A percentile compares a stretch with the other conserved stretches of the same genome.
Conservation (phyloP, 495 filamentous ascomycete species). For the Antarctomyces pellizariae region DNA sequence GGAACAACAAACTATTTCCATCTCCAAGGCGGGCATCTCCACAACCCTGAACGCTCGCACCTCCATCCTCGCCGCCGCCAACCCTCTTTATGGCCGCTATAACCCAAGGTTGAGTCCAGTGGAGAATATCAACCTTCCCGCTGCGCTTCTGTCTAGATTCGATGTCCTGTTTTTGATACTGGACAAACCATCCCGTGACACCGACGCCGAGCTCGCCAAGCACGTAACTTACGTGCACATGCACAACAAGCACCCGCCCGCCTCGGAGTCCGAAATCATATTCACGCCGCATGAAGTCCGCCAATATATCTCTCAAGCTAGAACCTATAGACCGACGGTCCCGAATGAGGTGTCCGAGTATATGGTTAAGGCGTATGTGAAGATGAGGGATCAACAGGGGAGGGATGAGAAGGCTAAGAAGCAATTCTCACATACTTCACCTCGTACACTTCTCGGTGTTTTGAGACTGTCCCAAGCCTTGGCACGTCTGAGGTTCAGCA, state of each 20-base stretch:
- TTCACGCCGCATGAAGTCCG: slow-evolving; percentile 83
- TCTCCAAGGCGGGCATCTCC: slow-evolving; percentile 93
- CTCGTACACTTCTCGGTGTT: slow-evolving; percentile 79
- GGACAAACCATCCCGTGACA: slow-evolving; percentile 70
- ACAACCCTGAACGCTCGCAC: slow-evolving; percentile 91
- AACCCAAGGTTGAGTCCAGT: slow-evolving; percentile 91
- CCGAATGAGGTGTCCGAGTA: slow-evolving; percentile 74
- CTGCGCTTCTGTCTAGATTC: slow-evolving; percentile 86
- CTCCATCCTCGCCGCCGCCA: slow-evolving; percentile 92
- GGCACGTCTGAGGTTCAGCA: slow-evolving; percentile 74
- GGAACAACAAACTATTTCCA: slow-evolving; percentile 98
- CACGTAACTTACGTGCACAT: slow-evolving; percentile 97
- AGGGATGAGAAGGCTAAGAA: slow-evolving; percentile 69
- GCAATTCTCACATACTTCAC: slow-evolving; percentile 79
- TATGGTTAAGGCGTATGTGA: slow-evolving; percentile 87
- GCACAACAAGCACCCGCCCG: slow-evolving; percentile 82
- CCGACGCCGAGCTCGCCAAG: slow-evolving; percentile 77
- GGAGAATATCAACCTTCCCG: slow-evolving; percentile 96
- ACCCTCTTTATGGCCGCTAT: slow-evolving; percentile 93
- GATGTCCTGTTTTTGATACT: slow-evolving; percentile 92
- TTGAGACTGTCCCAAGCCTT: slow-evolving; percentile 85
- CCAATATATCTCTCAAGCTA: slow-evolving; percentile 82
- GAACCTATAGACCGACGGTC: slow-evolving; percentile 66
- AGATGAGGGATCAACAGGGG: slow-evolving; percentile 71
- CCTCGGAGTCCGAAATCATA: slow-evolving; percentile 50